These are phyloP conservation scores for Albatrellus ellisii DNA, from an alignment of 768 basidiomycete species.

Conservation along the genomic window DNA sequence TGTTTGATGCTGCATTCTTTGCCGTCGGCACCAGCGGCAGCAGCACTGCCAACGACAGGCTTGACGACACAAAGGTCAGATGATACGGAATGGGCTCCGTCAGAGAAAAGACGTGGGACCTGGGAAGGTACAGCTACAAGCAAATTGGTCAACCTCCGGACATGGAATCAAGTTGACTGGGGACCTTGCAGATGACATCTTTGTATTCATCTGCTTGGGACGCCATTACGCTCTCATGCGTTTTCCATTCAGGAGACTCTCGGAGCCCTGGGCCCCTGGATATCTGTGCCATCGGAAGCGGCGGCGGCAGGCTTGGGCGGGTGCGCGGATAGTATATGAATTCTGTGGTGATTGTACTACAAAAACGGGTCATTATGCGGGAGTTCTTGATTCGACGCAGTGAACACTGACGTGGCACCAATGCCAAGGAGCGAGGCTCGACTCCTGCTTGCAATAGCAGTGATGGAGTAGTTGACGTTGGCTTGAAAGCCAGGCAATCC, in stretches of 20 bases:
- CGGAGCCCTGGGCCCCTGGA: slow-evolving; percentile 26
- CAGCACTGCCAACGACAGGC: slow-evolving; percentile 44
- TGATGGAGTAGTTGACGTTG: slow-evolving; percentile 47
- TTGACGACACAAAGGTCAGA: slow-evolving; percentile 42
- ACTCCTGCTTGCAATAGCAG: slow-evolving; percentile 36
- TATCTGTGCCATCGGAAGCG: slow-evolving; percentile 25
- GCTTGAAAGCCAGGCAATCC: slow-evolving; percentile 66
- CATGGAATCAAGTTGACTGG: not conserved
- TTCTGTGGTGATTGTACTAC: slow-evolving; percentile 41
- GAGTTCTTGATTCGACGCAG: not conserved
- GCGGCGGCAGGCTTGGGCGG: slow-evolving; percentile 41
- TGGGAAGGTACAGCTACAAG: slow-evolving; percentile 37
- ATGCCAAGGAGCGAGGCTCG: slow-evolving; percentile 42
- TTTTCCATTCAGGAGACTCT: slow-evolving; percentile 36
- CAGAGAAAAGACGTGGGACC: slow-evolving; percentile 45
- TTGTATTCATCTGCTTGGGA: not conserved
- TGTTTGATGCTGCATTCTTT: slow-evolving; percentile 18
- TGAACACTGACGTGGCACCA: slow-evolving; percentile 36
- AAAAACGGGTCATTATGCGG: not conserved
- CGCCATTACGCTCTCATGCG: slow-evolving; percentile 25
- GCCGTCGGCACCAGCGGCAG: slow-evolving; percentile 42
- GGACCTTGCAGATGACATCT: slow-evolving; percentile 3
- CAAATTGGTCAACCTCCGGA: not conserved
- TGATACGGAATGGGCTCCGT: slow-evolving; percentile 54
- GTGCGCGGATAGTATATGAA: slow-evolving; percentile 58